Evolutionary conservation across 805 yeast genomes (phyloP).

Genomic region (Starmerella vaccinii): DNA sequence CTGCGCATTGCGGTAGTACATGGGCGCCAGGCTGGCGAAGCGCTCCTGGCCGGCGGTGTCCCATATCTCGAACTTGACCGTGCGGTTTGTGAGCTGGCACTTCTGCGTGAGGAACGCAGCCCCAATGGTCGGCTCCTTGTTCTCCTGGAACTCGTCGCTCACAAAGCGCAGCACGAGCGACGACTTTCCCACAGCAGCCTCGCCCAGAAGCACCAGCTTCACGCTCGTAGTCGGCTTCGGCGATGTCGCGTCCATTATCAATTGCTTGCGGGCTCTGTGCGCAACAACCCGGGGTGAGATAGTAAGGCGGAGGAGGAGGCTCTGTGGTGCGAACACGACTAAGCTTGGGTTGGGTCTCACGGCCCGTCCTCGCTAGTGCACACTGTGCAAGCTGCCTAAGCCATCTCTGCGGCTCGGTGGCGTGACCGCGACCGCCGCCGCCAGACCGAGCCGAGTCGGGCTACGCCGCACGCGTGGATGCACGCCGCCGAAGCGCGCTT

Average conservation of each 20-base stretch:
- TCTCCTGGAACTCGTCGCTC: slow-evolving; percentile 90
- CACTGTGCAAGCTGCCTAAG: slow-evolving; percentile 2
- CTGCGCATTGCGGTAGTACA: slow-evolving; percentile 95
- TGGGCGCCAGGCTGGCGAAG: slow-evolving; percentile 90
- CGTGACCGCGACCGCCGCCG: not conserved
- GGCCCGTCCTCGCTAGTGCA: not conserved
- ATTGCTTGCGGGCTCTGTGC: not conserved
- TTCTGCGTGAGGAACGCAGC: slow-evolving; percentile 95
- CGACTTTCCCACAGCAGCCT: slow-evolving; percentile 96
- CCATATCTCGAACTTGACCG: slow-evolving; percentile 54
- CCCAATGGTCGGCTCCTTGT: slow-evolving; percentile 95
- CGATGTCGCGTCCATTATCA: slow-evolving; percentile 18
- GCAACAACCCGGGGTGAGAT: not conserved
- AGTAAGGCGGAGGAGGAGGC: not conserved
- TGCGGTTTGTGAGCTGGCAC: slow-evolving; percentile 73
- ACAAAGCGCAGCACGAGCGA: slow-evolving; percentile 87
- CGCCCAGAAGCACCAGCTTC: slow-evolving; percentile 85
- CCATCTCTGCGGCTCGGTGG: not conserved
- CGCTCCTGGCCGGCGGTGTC: slow-evolving; percentile 98
- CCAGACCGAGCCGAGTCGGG: too few species aligned
- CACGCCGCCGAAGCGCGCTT: too few species aligned
- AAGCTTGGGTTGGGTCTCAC: not conserved
- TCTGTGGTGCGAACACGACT: not conserved
- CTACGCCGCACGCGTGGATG: too few species aligned
- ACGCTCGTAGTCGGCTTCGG: slow-evolving; percentile 55